Evolutionary conservation across 805 yeast species (phyloP).

Genomic region (Candida golubevii): DNA sequence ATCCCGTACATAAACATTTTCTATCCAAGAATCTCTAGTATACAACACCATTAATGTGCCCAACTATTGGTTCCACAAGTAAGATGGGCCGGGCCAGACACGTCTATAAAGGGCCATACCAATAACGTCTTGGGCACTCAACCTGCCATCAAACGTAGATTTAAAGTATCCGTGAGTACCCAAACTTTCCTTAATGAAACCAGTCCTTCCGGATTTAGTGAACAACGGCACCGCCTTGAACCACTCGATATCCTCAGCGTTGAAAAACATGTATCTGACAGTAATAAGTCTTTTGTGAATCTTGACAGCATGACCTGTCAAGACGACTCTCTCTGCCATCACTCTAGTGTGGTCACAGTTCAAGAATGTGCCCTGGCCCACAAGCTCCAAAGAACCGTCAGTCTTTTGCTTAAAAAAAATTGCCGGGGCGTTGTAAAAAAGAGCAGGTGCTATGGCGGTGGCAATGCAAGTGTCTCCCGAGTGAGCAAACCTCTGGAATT

Average conservation of each 20-base stretch:
- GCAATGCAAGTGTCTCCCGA: conserved; percentile 69
- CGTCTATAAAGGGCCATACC: conserved; percentile 94
- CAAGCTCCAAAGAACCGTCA: conserved; percentile 55
- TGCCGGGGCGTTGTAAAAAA: conserved; percentile 81
- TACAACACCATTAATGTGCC: neutral
- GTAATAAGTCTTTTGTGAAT: conserved; percentile 91
- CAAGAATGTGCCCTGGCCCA: conserved; percentile 88
- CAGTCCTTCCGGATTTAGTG: conserved; percentile 89
- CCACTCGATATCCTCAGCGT: conserved; percentile 79
- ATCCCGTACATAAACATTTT: neutral
- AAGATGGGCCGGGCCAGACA: conserved; percentile 72
- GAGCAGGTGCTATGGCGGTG: conserved; percentile 82
- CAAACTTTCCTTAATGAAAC: conserved; percentile 88
- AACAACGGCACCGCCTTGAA: conserved; percentile 89
- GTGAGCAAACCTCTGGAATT: conserved; percentile 78
- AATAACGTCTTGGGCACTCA: conserved; percentile 87
- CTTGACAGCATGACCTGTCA: conserved; percentile 94
- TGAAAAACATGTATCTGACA: conserved; percentile 95
- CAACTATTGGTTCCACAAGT: conserved; percentile 21
- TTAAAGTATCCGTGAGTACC: conserved; percentile 99
- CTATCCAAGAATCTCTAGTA: neutral
- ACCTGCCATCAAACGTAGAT: conserved; percentile 87
- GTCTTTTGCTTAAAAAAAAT: conserved; percentile 57
- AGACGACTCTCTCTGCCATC: conserved; percentile 78
- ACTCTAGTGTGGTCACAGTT: conserved; percentile 83